A percentile compares a stretch with the other conserved stretches of the same genome.
Conservation (phyloP, 2,329 filamentous ascomycete species). For the Gremmenia infestans region DNA sequence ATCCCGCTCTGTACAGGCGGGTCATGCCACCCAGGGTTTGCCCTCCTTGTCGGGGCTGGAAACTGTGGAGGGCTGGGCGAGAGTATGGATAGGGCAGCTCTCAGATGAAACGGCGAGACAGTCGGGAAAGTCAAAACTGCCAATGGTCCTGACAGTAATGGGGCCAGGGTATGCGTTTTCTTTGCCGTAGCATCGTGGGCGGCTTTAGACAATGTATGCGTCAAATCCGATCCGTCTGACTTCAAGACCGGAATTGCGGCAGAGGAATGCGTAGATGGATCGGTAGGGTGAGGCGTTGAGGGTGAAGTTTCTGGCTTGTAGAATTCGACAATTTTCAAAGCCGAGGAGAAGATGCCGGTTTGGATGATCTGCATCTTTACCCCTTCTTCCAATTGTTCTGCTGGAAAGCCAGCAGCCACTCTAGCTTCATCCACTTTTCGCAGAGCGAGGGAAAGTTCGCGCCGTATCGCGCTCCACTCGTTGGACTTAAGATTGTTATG, state of each 20-base stretch:
- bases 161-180: slow-evolving; percentile 58
- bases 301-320: slow-evolving; percentile 50
- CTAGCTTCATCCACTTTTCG: slow-evolving; percentile 56
- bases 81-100: slow-evolving; percentile 73
- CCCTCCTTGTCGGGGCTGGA: slow-evolving; percentile 70
- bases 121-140: slow-evolving; percentile 74
- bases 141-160: slow-evolving; percentile 76
- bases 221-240: slow-evolving; percentile 34
- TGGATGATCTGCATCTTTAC: slow-evolving; percentile 80
- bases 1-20: slow-evolving; percentile 72
- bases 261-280: slow-evolving; percentile 21
- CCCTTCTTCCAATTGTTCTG: slow-evolving; percentile 48
- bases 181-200: slow-evolving; percentile 35
- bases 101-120: slow-evolving; percentile 79
- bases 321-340: slow-evolving; percentile 82
- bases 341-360: slow-evolving; percentile 82
- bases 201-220: slow-evolving; percentile 52
- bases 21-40: slow-evolving; percentile 78
- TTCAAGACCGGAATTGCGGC: slow-evolving; percentile 13
- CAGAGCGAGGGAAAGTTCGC: slow-evolving; percentile 57
- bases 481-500: slow-evolving; percentile 67
- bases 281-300: slow-evolving; percentile 19
- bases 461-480: slow-evolving; percentile 62
- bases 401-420: slow-evolving; percentile 37
- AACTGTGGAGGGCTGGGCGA: slow-evolving; percentile 67